These are phyloP conservation scores for Mrakia gelida DNA, from an alignment of 768 basidiomycete species.

Conservation along the genomic window DNA sequence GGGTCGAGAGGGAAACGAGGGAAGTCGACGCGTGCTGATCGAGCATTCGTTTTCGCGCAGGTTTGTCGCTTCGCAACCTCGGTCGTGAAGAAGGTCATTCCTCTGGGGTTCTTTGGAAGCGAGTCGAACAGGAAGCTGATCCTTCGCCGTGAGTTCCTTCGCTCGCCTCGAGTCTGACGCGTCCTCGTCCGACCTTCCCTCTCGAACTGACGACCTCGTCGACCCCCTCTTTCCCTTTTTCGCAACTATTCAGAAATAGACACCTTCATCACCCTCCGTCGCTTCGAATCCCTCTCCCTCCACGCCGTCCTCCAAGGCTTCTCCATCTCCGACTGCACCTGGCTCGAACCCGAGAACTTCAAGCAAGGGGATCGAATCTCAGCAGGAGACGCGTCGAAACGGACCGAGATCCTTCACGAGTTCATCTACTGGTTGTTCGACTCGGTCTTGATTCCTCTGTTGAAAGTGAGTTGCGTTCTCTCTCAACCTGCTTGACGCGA, in stretches of 20 bases:
- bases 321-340: slow-evolving; percentile 67
- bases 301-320: slow-evolving; percentile 75
- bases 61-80: slow-evolving; percentile 64
- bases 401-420: slow-evolving; percentile 75
- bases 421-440: slow-evolving; percentile 95
- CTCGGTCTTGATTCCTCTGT: slow-evolving; percentile 69
- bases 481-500: background rate
- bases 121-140: slow-evolving; percentile 59
- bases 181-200: background rate
- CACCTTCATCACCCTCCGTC: slow-evolving; percentile 65
- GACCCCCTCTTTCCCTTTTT: background rate
- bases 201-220: background rate
- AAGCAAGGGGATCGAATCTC: slow-evolving; percentile 45
- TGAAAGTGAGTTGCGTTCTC: slow-evolving; percentile 56
- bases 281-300: slow-evolving; percentile 74
- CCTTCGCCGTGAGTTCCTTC: slow-evolving; percentile 52
- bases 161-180: slow-evolving; percentile 31
- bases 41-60: slow-evolving; percentile 45
- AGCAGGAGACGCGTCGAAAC: slow-evolving; percentile 66
- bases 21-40: background rate
- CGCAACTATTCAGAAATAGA: slow-evolving; percentile 53
- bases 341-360: slow-evolving; percentile 53
- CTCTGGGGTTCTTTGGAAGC: slow-evolving; percentile 73
- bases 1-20: no score
- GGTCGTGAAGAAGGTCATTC: slow-evolving; percentile 66